Base-by-base conservation (phyloP, 169 alveolate species). In the Eimeria maxima region DNA sequence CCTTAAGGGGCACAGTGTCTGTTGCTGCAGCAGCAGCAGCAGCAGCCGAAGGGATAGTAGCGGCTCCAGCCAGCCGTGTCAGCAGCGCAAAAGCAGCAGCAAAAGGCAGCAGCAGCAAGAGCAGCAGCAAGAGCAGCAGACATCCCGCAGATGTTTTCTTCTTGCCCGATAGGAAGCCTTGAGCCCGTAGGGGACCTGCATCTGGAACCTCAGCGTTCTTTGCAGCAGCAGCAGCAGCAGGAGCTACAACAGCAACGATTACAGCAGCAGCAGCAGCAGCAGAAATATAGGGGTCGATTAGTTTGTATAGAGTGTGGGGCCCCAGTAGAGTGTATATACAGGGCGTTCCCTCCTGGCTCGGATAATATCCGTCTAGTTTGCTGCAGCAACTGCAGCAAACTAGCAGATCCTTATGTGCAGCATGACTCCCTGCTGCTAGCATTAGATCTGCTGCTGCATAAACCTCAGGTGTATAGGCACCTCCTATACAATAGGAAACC, bases 231-330 rank as follows among this genome's bases (percentile, higher is more conserved):
- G 67, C 57, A 38, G 65, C 89, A 78, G 89, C 89, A 33, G 86
- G 20, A 53, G 16, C 60, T 42, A 42, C 57, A 38, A 29, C 67
- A 78, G 67, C 57, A 38, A 67, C 89, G 38, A 33, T 33, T 33
- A 2, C 60, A 78, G 65, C 57, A 38, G 65, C 67, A 78, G 67
- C 57, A 38, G 89, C 89, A 78, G 89, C 89, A 78, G 89, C 67
- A n/a, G 89, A 38, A 78, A 24, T 65, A 78, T 16, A 53, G 42
- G 65, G 65, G 65, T 7, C 57, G 65, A 0, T 22, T 78, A 6
- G 93, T 93, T 2, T 93, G 96, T 57, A 90, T 93, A 45, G 96
- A 93, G 81, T 93, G 96, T 55, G 89, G 91, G 44, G 93, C 83
- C 27, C 89, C 96, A 11, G 86, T 93, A n/a, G 57, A 74, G 44